Evolutionary conservation across 306 rosid genomes (phyloP).

Genomic region (Rosa lucieae): DNA sequence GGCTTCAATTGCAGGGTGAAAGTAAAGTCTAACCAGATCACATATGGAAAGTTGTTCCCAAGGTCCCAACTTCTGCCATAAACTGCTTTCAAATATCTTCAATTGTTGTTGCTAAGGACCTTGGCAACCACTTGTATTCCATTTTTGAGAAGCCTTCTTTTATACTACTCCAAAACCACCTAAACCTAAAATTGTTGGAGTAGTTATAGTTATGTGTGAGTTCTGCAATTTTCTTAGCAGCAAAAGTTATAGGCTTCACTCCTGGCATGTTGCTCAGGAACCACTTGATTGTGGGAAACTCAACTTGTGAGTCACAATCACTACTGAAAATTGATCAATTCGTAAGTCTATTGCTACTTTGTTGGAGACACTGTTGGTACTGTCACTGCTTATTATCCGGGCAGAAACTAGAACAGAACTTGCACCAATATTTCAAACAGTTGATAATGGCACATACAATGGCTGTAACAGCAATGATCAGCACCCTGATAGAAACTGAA

Average conservation of each 20-base stretch:
- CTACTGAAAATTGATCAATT: background rate
- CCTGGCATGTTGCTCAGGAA: background rate
- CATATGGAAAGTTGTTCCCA: background rate
- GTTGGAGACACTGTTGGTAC: background rate
- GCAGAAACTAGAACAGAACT: background rate
- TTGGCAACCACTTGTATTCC: background rate
- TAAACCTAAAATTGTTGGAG: background rate
- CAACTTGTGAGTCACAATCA: too few species aligned
- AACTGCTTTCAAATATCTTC: background rate
- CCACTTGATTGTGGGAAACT: background rate
- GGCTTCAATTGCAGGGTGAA: background rate
- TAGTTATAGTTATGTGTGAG: background rate
- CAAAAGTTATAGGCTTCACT: background rate
- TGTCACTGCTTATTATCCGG: background rate
- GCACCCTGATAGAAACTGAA: background rate
- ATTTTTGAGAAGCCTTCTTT: background rate
- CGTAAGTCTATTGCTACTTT: background rate
- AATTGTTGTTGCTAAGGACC: background rate
- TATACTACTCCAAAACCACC: too few species aligned
- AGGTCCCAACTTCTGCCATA: background rate
- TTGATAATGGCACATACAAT: background rate
- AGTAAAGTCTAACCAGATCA: background rate
- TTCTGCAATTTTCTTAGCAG: background rate
- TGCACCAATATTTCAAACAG: background rate
- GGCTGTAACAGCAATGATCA: background rate